These are phyloP conservation scores for Tagetes erecta DNA, from an alignment of 129 eudicot genomes.

Conservation along the genomic window DNA sequence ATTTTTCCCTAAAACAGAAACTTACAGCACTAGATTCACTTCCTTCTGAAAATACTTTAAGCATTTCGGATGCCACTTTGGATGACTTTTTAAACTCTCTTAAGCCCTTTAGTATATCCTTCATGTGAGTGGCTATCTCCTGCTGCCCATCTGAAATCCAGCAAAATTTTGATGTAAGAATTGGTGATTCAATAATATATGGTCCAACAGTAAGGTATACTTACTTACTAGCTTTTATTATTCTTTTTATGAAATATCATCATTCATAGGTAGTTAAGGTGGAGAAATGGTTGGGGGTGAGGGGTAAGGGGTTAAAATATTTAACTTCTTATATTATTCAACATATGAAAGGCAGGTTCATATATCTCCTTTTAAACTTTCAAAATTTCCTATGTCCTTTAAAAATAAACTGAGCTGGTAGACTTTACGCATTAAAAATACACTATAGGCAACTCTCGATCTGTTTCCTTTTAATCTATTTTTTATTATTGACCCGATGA, in stretches of 20 bases:
- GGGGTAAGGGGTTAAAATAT: background rate
- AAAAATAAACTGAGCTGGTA: background rate
- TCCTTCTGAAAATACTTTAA: conserved; percentile 68
- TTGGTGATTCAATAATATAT: too few relatives aligned
- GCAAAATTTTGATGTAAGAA: background rate
- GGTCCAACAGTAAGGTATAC: background rate
- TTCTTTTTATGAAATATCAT: background rate
- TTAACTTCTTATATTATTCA: background rate
- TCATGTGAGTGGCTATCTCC: conserved; percentile 52
- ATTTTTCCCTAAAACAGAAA: conserved; percentile 16
- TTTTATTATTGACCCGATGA: background rate
- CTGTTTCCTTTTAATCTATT: background rate
- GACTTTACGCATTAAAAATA: background rate
- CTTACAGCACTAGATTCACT: conserved; percentile 65
- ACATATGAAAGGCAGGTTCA: background rate
- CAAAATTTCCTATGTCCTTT: background rate
- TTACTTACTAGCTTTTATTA: background rate
- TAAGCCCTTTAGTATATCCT: conserved; percentile 73
- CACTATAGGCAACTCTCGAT: background rate
- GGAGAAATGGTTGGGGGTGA: background rate
- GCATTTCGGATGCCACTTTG: conserved; percentile 63
- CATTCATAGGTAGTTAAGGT: background rate
- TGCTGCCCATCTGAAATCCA: conserved; percentile 61
- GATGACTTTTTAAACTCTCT: conserved; percentile 68
- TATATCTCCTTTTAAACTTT: background rate